Evolutionary conservation across 1,139 yeast genomes (phyloP).

Genomic region (Yamadazyma membranifaciens): DNA sequence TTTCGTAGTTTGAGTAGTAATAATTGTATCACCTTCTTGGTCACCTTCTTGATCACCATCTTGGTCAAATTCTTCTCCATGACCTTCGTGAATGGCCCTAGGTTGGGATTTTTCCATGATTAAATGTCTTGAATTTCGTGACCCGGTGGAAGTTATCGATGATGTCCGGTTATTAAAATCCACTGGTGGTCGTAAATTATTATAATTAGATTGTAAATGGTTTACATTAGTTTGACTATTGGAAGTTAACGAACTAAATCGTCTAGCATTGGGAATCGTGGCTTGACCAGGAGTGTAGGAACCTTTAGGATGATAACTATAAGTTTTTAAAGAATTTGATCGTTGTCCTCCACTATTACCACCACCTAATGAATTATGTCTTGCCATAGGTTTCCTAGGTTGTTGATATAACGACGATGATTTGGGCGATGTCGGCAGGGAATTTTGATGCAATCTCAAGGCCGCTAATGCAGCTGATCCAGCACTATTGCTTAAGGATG

Average conservation of each 20-base stretch:
- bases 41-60: constrained; percentile 9
- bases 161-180: not conserved
- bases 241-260: constrained; percentile 20
- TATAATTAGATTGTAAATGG: constrained; percentile 5
- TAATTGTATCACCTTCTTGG: constrained; percentile 27
- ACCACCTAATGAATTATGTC: constrained; percentile 16
- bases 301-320: constrained; percentile 41
- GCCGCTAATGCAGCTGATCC: constrained; percentile 51
- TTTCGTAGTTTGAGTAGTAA: constrained; percentile 45
- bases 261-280: constrained; percentile 16
- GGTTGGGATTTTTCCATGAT: not conserved
- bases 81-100: not conserved
- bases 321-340: constrained; percentile 19
- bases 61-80: not conserved
- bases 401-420: not conserved
- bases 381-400: constrained; percentile 1
- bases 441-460: constrained; percentile 29
- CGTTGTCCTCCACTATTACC: constrained; percentile 2
- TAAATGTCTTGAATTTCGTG: not conserved
- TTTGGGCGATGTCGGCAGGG: constrained; percentile 4
- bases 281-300: constrained; percentile 37
- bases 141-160: not conserved
- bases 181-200: not conserved
- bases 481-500: constrained; percentile 25
- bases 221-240: constrained; percentile 4